These are phyloP conservation scores for Neopestalotiopsis sp. DNA, from an alignment of 2,329 filamentous ascomycete genomes.

Conservation along the genomic window DNA sequence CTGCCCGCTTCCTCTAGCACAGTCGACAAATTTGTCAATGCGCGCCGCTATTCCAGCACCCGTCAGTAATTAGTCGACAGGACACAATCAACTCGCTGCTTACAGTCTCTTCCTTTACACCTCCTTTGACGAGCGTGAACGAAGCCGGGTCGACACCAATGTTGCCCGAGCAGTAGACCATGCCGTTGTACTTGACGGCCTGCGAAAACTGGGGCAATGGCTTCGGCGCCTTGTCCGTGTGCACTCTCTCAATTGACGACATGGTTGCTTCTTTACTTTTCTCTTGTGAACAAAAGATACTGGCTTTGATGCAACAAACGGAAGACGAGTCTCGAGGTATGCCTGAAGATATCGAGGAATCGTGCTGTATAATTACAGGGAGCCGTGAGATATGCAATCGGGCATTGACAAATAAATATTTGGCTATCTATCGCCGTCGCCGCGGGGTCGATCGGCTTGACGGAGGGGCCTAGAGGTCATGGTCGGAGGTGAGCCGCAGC, in stretches of 20 bases:
- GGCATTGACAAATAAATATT: neutral
- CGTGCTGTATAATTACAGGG: too few species aligned
- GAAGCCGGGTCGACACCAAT: conserved; percentile 63
- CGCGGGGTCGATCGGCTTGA: neutral
- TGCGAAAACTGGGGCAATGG: conserved; percentile 64
- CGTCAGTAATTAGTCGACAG: neutral
- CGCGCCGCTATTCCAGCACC: conserved; percentile 48
- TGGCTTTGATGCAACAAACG: neutral
- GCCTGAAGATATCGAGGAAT: too few species aligned
- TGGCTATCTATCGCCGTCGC: neutral
- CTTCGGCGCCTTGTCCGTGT: conserved; percentile 53
- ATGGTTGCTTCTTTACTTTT: conserved; percentile 25
- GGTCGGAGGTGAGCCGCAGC: neutral
- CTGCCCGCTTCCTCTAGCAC: conserved; percentile 66
- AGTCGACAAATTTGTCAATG: conserved; percentile 61
- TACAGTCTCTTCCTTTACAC: conserved; percentile 58
- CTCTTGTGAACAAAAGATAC: too few species aligned
- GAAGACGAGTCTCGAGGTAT: too few species aligned
- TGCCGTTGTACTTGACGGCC: conserved; percentile 65
- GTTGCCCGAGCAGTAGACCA: conserved; percentile 73
- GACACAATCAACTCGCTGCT: conserved; percentile 17
- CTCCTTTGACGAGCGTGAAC: conserved; percentile 58
- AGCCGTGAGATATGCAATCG: neutral
- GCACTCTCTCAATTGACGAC: conserved; percentile 43
- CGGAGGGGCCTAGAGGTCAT: too few species aligned